Conservation (phyloP, 192 early-diverging fungal species). For the Dissophora globulifera region DNA sequence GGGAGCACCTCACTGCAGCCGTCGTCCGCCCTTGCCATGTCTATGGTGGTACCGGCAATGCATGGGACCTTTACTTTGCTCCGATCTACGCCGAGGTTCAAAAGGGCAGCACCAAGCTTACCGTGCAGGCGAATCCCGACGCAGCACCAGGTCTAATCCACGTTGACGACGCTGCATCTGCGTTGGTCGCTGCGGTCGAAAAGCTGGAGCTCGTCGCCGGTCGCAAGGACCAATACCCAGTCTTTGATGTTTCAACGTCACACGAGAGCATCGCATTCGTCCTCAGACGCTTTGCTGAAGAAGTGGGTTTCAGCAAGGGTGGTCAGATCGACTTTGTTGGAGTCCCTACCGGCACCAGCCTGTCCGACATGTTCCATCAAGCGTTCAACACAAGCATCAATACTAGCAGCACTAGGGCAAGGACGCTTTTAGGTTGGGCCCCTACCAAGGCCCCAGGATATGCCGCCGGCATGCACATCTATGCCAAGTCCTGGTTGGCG, state of each 20-base stretch:
- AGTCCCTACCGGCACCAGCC: neutral
- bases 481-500: constrained; percentile 13
- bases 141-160: constrained; percentile 27
- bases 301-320: constrained; percentile 22
- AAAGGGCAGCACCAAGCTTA: constrained; percentile 7
- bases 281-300: constrained; percentile 27
- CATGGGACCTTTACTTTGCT: constrained; percentile 27
- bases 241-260: constrained; percentile 41
- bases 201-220: constrained; percentile 26
- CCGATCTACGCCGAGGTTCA: constrained; percentile 19
- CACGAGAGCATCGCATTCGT: constrained; percentile 39
- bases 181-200: constrained; percentile 33
- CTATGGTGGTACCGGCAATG: constrained; percentile 22
- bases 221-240: constrained; percentile 14
- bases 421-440: constrained; percentile 32
- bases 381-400: constrained; percentile 28
- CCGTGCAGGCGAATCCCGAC: constrained; percentile 16
- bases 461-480: constrained; percentile 6
- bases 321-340: constrained; percentile 15
- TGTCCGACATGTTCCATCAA: constrained; percentile 2
- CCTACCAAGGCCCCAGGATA: constrained; percentile 22
- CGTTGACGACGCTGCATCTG: constrained; percentile 51
- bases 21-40: constrained; percentile 39
- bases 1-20: constrained; percentile 31
- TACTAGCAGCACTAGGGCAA: constrained; percentile 13